Percentiles rank a stretch among this genome's conserved stretches.
Conservation (phyloP, 2,329 filamentous ascomycete species). For the Chaetomium globosum region DNA sequence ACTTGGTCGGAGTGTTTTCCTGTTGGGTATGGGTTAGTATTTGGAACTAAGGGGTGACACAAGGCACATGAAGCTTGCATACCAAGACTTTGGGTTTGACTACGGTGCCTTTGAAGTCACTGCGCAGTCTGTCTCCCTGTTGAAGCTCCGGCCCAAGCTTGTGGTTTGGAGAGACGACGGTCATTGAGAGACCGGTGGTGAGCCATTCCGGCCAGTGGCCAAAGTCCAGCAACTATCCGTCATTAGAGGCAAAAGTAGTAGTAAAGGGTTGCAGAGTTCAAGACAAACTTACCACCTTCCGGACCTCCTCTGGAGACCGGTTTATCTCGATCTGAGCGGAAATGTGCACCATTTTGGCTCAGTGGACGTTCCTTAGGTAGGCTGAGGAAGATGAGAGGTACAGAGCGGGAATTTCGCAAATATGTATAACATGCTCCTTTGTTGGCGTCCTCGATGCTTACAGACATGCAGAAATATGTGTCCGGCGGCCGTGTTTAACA, state of each 20-base stretch:
- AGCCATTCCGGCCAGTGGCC: slow-evolving; percentile 2
- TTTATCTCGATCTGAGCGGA: slow-evolving; percentile 3
- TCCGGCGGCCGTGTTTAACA: no score
- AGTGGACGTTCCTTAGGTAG: neutral
- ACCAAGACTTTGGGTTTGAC: neutral
- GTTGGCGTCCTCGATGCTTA: no score
- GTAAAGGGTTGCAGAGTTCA: neutral
- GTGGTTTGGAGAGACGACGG: neutral
- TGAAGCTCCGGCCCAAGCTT: neutral
- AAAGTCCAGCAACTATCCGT: neutral
- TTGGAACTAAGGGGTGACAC: no score
- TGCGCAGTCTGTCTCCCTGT: neutral
- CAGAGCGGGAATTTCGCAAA: neutral
- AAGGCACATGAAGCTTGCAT: neutral
- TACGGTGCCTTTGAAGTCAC: slow-evolving; percentile 1
- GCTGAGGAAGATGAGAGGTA: neutral
- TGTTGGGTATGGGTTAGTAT: neutral
- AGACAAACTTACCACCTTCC: neutral
- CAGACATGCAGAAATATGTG: no score
- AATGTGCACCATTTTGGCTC: neutral
- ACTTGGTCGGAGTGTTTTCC: neutral
- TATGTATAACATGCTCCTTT: neutral
- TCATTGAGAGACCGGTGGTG: neutral
- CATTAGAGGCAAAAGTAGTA: neutral
- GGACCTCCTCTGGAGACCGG: neutral